A percentile compares a stretch with the other conserved stretches of the same genome.
Evolutionary conservation across 2,329 filamentous ascomycete species (phyloP).

Genomic region (Aspergillus alliaceus): DNA sequence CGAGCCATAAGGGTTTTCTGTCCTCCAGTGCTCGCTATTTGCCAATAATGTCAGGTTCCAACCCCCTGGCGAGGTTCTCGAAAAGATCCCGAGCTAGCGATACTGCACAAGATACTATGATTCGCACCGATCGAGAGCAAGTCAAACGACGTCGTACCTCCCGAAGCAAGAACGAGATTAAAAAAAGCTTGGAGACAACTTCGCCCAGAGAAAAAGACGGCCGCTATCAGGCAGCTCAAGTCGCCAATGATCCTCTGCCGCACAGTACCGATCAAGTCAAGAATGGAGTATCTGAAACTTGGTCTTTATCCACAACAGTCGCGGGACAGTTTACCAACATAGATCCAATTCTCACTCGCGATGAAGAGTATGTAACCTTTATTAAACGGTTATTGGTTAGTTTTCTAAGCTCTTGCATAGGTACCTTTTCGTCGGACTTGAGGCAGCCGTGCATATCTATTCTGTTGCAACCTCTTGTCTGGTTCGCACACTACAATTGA

Average conservation of each 20-base stretch:
- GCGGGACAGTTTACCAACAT: constrained; percentile 58
- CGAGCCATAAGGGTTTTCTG: no score
- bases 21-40: not conserved
- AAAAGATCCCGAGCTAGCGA: constrained; percentile 34
- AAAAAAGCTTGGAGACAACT: constrained; percentile 17
- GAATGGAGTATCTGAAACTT: constrained; percentile 24
- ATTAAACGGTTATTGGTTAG: not conserved
- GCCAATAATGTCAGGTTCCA: constrained; percentile 14
- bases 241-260: not conserved
- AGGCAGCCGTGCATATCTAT: constrained; percentile 76
- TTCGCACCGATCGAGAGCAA: constrained; percentile 24
- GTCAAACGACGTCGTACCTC: constrained; percentile 34
- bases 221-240: not conserved
- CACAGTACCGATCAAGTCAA: constrained; percentile 17
- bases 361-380: constrained; percentile 51
- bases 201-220: not conserved
- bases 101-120: constrained; percentile 23
- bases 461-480: constrained; percentile 78
- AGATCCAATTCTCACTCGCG: constrained; percentile 58
- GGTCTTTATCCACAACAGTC: constrained; percentile 51
- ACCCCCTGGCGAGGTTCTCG: constrained; percentile 20
- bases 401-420: constrained; percentile 42
- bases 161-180: constrained; percentile 13
- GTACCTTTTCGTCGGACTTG: constrained; percentile 72
- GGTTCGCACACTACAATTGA: constrained; percentile 66